Conservation (phyloP, 1,284 basidiomycete genomes). For the Leccinum angustisporum region DNA sequence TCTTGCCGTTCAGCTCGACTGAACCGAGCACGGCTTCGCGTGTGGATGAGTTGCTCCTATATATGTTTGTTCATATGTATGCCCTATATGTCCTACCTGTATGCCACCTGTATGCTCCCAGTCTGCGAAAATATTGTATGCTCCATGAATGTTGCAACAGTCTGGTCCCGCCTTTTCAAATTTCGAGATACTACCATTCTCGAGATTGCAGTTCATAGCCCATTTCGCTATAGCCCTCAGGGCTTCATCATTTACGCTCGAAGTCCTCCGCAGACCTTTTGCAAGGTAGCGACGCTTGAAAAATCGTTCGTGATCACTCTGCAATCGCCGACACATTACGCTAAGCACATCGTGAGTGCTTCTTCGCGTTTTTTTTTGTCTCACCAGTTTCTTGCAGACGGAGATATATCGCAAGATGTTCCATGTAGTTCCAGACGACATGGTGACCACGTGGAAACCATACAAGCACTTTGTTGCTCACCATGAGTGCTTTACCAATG, state of each 20-base stretch:
- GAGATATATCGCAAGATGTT: conserved; percentile 94
- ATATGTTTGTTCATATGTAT: too few species aligned
- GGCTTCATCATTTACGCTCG: background rate
- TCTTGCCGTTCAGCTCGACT: background rate
- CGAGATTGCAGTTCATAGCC: conserved; percentile 5
- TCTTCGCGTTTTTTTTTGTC: conserved; percentile 4
- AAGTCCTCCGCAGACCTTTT: background rate
- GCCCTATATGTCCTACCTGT: too few species aligned
- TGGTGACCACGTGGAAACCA: conserved; percentile 91
- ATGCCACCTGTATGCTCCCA: too few species aligned
- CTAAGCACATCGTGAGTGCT: conserved; percentile 77
- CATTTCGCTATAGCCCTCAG: background rate
- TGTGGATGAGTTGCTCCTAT: too few species aligned
- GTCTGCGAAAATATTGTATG: too few species aligned
- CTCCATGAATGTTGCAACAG: too few species aligned
- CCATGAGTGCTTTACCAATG: conserved; percentile 74
- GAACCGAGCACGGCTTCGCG: background rate
- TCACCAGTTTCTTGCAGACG: conserved; percentile 54
- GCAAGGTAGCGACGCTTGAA: background rate
- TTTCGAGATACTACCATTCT: conserved; percentile 1
- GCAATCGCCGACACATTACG: conserved; percentile 34
- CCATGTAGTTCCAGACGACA: conserved; percentile 87
- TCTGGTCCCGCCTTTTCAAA: too few species aligned
- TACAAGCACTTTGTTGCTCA: conserved; percentile 84
- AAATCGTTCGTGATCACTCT: conserved; percentile 1